phyloP scores from a whole-genome alignment of 2,329 filamentous ascomycete genomes.

The Aspergillus candidus region DNA sequence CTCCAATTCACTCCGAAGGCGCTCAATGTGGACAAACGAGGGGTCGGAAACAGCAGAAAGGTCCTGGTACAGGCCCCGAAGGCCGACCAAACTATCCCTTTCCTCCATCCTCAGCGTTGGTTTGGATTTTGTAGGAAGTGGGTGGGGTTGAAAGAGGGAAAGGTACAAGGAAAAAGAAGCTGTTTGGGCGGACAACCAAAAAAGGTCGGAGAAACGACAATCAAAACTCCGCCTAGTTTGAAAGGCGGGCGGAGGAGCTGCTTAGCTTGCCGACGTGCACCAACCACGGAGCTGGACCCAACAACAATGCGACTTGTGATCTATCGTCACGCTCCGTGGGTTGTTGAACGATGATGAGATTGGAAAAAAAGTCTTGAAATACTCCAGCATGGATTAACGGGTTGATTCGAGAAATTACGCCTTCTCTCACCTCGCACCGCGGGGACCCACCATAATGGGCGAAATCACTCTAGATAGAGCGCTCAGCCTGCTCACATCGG shows the following conservation, averaged over 20 bases:
- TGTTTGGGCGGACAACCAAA: conserved; percentile 27
- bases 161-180: conserved; percentile 7
- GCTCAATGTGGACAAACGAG: conserved; percentile 63
- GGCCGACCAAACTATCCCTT: conserved; percentile 64
- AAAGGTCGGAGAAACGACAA: conserved; percentile 31
- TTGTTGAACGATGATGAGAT: too few relatives aligned
- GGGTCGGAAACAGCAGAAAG: conserved; percentile 69
- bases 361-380: too few relatives aligned
- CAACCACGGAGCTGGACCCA: neutral
- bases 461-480: conserved; percentile 39
- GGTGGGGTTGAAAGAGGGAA: conserved; percentile 11
- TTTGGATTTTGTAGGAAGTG: conserved; percentile 24
- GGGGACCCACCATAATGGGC: conserved; percentile 26
- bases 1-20: conserved; percentile 61
- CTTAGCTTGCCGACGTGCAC: conserved; percentile 4
- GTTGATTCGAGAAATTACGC: too few relatives aligned
- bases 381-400: too few relatives aligned
- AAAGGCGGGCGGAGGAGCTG: conserved; percentile 15
- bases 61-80: conserved; percentile 81
- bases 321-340: too few relatives aligned
- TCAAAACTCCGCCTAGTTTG: conserved; percentile 29
- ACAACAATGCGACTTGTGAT: conserved; percentile 3
- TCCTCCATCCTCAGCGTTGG: conserved; percentile 57
- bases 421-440: too few relatives aligned
- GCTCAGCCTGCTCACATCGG: conserved; percentile 39